Evolutionary conservation across 208 protist species (phyloP).

Genomic region (Trypanosoma grayi): DNA sequence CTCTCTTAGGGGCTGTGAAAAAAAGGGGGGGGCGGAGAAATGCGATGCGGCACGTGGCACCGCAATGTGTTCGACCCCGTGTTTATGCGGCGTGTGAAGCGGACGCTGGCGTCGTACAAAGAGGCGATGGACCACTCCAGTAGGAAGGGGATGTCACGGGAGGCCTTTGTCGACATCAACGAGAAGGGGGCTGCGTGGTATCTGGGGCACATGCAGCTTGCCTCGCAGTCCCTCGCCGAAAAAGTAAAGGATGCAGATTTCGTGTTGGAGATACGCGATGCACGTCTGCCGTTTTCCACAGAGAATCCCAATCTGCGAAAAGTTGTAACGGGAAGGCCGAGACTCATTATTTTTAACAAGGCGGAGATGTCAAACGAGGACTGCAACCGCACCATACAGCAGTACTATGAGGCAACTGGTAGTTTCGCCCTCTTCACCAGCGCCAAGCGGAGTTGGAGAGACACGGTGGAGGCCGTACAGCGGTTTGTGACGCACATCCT

Average conservation of each 20-base stretch:
- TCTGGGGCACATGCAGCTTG: conserved; percentile 83
- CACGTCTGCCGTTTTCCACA: conserved; percentile 85
- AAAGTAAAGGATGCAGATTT: conserved; percentile 88
- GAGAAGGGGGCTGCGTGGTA: conserved; percentile 88
- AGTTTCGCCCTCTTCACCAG: conserved; percentile 82
- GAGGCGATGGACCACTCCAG: conserved; percentile 62
- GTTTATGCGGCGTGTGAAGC: conserved; percentile 90
- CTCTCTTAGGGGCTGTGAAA: too few relatives aligned
- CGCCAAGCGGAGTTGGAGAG: conserved; percentile 65
- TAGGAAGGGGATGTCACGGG: conserved; percentile 60
- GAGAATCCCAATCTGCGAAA: conserved; percentile 79
- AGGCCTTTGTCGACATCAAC: conserved; percentile 88
- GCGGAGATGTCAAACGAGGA: conserved; percentile 89
- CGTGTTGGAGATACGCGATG: conserved; percentile 92
- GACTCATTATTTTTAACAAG: conserved; percentile 92
- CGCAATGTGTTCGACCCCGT: conserved; percentile 84
- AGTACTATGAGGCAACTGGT: conserved; percentile 75
- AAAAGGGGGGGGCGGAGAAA: conserved; percentile 10
- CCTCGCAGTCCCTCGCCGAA: conserved; percentile 45
- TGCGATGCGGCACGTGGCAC: conserved; percentile 31
- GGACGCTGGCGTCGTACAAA: conserved; percentile 67
- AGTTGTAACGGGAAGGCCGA: conserved; percentile 49
- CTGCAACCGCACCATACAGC: conserved; percentile 70
- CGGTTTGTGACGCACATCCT: conserved; percentile 79
- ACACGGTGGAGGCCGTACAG: conserved; percentile 78